Conservation (phyloP, 2,329 filamentous ascomycete species). For the Cryphonectria carpinicola region DNA sequence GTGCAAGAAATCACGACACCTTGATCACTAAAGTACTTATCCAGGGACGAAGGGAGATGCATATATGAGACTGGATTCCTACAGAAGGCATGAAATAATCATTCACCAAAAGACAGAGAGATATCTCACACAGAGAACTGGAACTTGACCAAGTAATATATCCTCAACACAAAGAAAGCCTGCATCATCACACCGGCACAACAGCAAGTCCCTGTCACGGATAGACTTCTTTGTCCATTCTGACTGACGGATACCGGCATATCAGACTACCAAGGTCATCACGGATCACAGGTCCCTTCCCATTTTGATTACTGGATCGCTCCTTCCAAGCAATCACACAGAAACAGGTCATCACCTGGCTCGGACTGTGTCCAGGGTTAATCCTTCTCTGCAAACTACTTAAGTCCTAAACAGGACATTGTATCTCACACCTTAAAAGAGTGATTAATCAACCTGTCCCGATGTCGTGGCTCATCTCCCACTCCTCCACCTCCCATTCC, state of each 20-base stretch:
- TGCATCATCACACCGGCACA: neutral
- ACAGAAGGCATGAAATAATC: neutral
- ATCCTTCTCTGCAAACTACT: too few species aligned
- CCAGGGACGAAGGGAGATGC: neutral
- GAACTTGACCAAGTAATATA: neutral
- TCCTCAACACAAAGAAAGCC: neutral
- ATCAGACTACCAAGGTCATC: neutral
- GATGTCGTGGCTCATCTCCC: slow-evolving; percentile 26
- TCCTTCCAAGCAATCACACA: neutral
- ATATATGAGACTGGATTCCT: neutral
- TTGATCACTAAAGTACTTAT: too few species aligned
- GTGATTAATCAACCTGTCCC: neutral
- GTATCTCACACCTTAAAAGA: neutral
- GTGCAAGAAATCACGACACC: too few species aligned
- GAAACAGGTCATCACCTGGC: neutral
- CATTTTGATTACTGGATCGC: neutral
- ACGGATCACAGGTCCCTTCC: neutral
- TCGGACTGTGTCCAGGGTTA: too few species aligned
- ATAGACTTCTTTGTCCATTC: neutral
- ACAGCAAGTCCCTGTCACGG: neutral
- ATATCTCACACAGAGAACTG: neutral
- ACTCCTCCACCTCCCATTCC: slow-evolving; percentile 20
- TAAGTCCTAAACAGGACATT: too few species aligned
- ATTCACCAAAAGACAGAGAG: neutral
- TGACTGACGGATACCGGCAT: neutral